Evolutionary conservation across 352 stramenopile genomes (phyloP).

Genomic region (Phytophthora lateralis): DNA sequence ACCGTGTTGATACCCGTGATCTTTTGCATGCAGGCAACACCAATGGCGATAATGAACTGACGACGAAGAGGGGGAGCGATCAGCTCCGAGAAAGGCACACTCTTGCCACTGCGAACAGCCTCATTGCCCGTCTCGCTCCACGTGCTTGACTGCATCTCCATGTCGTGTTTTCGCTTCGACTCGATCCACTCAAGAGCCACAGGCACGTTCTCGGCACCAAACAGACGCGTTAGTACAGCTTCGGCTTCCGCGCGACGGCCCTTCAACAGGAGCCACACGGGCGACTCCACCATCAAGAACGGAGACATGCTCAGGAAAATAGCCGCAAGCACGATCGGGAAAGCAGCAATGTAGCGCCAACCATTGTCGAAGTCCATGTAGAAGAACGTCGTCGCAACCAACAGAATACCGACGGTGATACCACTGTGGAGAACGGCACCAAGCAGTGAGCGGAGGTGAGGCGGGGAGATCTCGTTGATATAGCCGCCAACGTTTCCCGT

Average conservation of each 20-base stretch:
- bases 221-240: constrained; percentile 37
- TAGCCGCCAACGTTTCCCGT: constrained; percentile 48
- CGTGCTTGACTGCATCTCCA: constrained; percentile 37
- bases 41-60: constrained; percentile 48
- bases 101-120: constrained; percentile 36
- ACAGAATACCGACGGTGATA: constrained; percentile 48
- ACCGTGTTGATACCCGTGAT: constrained; percentile 63
- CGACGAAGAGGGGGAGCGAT: constrained; percentile 31
- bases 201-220: constrained; percentile 42
- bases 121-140: constrained; percentile 37
- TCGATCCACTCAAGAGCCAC: constrained; percentile 46
- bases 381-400: constrained; percentile 58
- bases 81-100: constrained; percentile 35
- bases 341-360: constrained; percentile 66
- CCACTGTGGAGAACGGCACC: constrained; percentile 42
- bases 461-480: constrained; percentile 56
- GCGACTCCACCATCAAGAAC: constrained; percentile 59
- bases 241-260: constrained; percentile 39
- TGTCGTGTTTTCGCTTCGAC: constrained; percentile 40
- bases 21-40: constrained; percentile 44
- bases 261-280: constrained; percentile 54
- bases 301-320: constrained; percentile 52
- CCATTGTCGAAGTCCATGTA: constrained; percentile 54
- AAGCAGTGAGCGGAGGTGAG: constrained; percentile 44
- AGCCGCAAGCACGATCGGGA: constrained; percentile 54